Evolutionary conservation across 805 yeast species (phyloP), one percentile per base, ranked within the genome.

Genomic region (Naumovozyma dairenensis): DNA sequence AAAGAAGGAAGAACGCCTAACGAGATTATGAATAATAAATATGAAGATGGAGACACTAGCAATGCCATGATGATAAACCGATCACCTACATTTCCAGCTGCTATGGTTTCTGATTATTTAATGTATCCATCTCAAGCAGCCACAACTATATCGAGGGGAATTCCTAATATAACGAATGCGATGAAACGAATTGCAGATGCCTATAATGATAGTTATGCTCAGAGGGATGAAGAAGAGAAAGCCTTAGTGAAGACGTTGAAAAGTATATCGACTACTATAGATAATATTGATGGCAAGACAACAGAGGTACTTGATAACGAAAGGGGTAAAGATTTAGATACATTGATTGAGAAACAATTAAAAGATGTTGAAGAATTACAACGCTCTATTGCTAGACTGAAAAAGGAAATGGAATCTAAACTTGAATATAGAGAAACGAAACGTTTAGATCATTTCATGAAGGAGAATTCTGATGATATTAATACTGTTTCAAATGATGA

Each of bases 261-360:
- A n/a, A 44, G 46, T 25, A 45, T 51, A 36, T 29, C 38, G 1
- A 45, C 42, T 18, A 48, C 51, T 4, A 46, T 49, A 18, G 34
- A 42, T n/a, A 37, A 43, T 13, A 44, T 49, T 2, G 38, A 49
- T 26, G 18, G 37, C 3, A 47, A 49, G 25, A 50, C 62, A 6
- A 36, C 50, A 16, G 60, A 57, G 16, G 50, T 72, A 48, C 45
- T 74, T 12, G 77, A 80, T 48, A 74, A 76, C 39, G 80, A 72
- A 45, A 94, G 85, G 52, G 67, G 65, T 15, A 74, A 77, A 41
- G 94, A 94, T 5, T 82, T 83, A 44, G 80, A 93, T 2, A 36
- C 36, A 26, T 46, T 43, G 13, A 31, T 51, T 10, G 28, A 36
- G 18, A 39, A 16, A 29, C 40, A 36, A 28, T 36, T 29, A 24